Base-by-base conservation (phyloP, 257 asterid genomes). In the Eucommia ulmoides region DNA sequence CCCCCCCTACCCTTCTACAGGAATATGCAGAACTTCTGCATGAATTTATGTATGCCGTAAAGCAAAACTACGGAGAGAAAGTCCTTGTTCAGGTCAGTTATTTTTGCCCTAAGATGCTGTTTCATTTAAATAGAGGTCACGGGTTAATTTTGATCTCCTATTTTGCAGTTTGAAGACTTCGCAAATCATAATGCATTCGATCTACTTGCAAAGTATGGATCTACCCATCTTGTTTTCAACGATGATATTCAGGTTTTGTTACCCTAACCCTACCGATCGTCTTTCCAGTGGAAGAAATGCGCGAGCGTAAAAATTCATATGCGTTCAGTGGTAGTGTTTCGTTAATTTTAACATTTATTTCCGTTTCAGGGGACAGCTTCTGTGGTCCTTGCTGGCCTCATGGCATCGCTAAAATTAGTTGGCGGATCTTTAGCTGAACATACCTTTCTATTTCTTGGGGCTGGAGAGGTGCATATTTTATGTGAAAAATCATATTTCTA, bases 141-240 rank as follows among this genome's bases (percentile, higher is more conserved):
- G n/a, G n/a, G n/a, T 50, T 20, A 5, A 41, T 38, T 38, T 22
- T 20, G 53, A 53, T n/a, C 41, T 29, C 22, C 33, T 47, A 53
- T 41, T 55, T 49, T 62, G 51, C 79, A 82, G 94, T 83, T 83
- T 65, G 94, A 83, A 71, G 94, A 83, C 76, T 83, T 83, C 45
- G 94, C 91, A 24, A 83, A 83, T 67, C 94, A 83, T 66, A 83
- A 83, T 64, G 94, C 94, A 49, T 83, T 83, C 55, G 91, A 83
- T 62, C 91, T 83, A 23, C 91, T 83, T 22, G 72, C 82, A 1
- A 83, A 80, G 66, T 83, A 80, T 41, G 72, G 87, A 45, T 60
- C 79, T 25, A 74, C 87, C 7, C 94, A 83, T 74, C 91, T 83
- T 25, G 94, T 80, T 41, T 83, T 83, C 76, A 83, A 83, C 22